phyloP scores from a whole-genome alignment of 116 monocot genomes.

The Trichopus zeylanicus region DNA sequence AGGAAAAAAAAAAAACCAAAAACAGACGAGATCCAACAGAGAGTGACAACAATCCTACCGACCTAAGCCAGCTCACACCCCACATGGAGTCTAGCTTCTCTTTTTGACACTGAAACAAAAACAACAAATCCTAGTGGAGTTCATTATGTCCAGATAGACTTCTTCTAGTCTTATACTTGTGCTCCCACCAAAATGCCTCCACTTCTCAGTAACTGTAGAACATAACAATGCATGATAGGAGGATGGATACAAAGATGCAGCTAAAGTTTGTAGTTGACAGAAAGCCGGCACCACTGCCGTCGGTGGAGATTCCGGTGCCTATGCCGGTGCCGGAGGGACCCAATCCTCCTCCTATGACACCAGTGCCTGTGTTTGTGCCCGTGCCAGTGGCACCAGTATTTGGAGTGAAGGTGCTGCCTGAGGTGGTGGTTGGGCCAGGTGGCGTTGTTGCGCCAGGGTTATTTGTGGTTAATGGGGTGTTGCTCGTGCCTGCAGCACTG shows the following conservation, averaged over 20 bases:
- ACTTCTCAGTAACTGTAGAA: too few relatives aligned
- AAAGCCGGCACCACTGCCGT: constrained; percentile 12
- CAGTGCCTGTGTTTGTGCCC: background rate
- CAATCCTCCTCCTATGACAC: constrained; percentile 19
- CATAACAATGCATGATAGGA: constrained; percentile 2
- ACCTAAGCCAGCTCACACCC: too few relatives aligned
- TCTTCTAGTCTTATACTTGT: too few relatives aligned
- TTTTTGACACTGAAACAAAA: background rate
- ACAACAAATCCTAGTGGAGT: background rate
- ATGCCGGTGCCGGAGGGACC: constrained; percentile 35
- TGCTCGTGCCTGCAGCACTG: constrained; percentile 43
- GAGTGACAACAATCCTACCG: constrained; percentile 4
- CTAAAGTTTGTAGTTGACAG: background rate
- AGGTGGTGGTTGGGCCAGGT: constrained; percentile 1
- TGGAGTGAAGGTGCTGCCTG: constrained; percentile 14
- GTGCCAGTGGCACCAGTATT: constrained; percentile 11
- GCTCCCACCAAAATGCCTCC: too few relatives aligned
- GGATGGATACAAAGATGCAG: constrained; percentile 4
- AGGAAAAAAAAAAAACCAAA: background rate
- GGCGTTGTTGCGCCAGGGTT: constrained; percentile 3
- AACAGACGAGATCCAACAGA: background rate
- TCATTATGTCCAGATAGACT: too few relatives aligned
- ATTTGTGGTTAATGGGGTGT: background rate
- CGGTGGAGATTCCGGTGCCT: constrained; percentile 11
- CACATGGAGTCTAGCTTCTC: too few relatives aligned